Evolutionary conservation across 495 filamentous ascomycete species (phyloP).

Genomic region (Hypoxylon subgilvum): DNA sequence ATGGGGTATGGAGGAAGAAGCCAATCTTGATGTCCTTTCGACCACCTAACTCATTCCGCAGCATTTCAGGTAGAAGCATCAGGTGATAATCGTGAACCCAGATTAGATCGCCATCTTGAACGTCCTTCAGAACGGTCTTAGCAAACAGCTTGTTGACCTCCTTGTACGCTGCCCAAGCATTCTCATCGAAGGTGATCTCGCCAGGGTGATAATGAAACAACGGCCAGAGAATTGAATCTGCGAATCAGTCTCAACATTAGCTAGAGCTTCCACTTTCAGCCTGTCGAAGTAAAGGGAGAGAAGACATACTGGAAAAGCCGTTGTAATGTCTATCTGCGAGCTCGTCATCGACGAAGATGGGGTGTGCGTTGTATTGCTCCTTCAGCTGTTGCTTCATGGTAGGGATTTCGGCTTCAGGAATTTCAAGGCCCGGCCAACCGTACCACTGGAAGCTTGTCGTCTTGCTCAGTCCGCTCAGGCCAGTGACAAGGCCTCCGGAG

Average conservation of each 20-base stretch:
- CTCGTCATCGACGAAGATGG: constrained; percentile 79
- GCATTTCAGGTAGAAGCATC: constrained; percentile 85
- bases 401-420: constrained; percentile 71
- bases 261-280: not conserved
- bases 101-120: constrained; percentile 79
- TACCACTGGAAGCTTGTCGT: constrained; percentile 96
- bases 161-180: constrained; percentile 82
- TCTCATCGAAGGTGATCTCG: constrained; percentile 89
- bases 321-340: constrained; percentile 84
- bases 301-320: constrained; percentile 75
- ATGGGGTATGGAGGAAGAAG: constrained; percentile 94
- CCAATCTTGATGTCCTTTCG: constrained; percentile 87
- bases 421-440: constrained; percentile 91
- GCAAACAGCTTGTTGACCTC: constrained; percentile 89
- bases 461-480: constrained; percentile 86
- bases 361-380: constrained; percentile 74
- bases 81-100: constrained; percentile 98
- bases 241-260: constrained; percentile 3
- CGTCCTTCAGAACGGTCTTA: constrained; percentile 71
- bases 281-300: not conserved
- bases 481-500: constrained; percentile 90
- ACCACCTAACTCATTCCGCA: constrained; percentile 74
- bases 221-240: constrained; percentile 94
- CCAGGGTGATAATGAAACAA: constrained; percentile 95
- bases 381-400: constrained; percentile 71